Base-by-base conservation (phyloP, 805 yeast species). In the Kluyveromyces aestuarii region DNA sequence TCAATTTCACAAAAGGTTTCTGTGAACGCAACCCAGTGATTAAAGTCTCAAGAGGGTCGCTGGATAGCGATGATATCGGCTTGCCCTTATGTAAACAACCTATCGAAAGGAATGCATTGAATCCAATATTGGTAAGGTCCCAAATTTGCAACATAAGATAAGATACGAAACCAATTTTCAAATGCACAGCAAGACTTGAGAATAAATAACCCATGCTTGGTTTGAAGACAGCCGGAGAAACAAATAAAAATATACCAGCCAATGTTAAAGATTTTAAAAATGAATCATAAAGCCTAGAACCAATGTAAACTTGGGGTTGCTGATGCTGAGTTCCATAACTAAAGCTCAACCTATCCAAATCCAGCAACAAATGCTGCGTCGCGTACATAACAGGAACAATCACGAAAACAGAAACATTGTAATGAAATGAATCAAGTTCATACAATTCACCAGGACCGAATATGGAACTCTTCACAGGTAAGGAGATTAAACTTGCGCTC, bases 1-100 rank as follows among this genome's bases (percentile, higher is more conserved):
- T 80, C 50, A 80, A 60, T 50, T 80, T 75, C 1, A 77, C 76
- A 48, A 78, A 70, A 10, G 69, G 71, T 45, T 71, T 72, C 30
- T 65, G 61, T 36, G 81, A 81, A 45, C 74, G 73, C 51, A 85
- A 70, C 0, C 91, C 91, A 2, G 81, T 72, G 11, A 84, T 61
- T 37, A 85, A 65, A 1, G 89, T 81, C 46, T 75, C 77, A 44
- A 81, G 68, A 8, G 87, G 89, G 0, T 81, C 67, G 14, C 84
- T 74, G 27, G 78, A 74, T 11, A 77, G 64, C 41, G 83, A 51
- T 1, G 69, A 76, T 8, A 85, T 71, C 17, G 87, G 78, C 49
- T 76, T 77, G 17, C 77, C 79, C 44, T 82, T 81, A 55, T 81
- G 83, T 46, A 85, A 59, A 61, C 91, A 84, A 2, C 93, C 91